Base-by-base conservation (phyloP, 2,329 filamentous ascomycete genomes). In the Elsinoe perseae region DNA sequence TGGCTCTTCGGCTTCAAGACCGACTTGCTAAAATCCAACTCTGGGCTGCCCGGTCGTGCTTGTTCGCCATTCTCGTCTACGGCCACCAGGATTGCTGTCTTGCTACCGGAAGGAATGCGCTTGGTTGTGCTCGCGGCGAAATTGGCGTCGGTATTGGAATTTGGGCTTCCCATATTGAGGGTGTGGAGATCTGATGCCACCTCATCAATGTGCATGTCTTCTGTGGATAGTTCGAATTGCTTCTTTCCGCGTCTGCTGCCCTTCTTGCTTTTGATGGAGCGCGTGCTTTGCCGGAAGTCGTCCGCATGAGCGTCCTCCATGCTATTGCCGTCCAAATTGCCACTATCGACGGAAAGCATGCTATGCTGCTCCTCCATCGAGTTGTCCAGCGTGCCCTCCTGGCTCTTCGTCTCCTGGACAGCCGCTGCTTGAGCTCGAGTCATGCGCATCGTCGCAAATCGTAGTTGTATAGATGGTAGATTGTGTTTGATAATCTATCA, bases 401-500 rank as follows among this genome's bases (percentile, higher is more conserved):
- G 61, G 53, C 59, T 63, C 25, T 61, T 60, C 18, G 61, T 62
- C 48, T 38, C 44, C 30, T 43, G 72, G 70, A 72, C 67, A 61
- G 70, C 65, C 46, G 70, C 70, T 14, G 68, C 68, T 54, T 66
- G 65, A 32, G 73, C 71, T 58, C 74, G 71, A 56, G 73, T 76
- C 59, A 75, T 66, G 66, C 73, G 73, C 69, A 71, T 71, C 20
- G 28, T 52, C 30, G 18, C 21, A 4, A 36, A 30, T 18, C 14
- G 44, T 32, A 4, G 25, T 50, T 12, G 44, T 32, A 18, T 50
- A 4, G 44, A 32, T 32, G 7, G 4, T 6, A 5, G 3, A 5
- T 48, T 6, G 43, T 27, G 14, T 25, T 23, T n/a, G 43, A 30
- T 30, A 12, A 4, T 18, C 3, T 32, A n/a, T 50, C n/a, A n/a